Base-by-base conservation (phyloP, 192 early-diverging fungal genomes). In the Umbelopsis ramanniana region DNA sequence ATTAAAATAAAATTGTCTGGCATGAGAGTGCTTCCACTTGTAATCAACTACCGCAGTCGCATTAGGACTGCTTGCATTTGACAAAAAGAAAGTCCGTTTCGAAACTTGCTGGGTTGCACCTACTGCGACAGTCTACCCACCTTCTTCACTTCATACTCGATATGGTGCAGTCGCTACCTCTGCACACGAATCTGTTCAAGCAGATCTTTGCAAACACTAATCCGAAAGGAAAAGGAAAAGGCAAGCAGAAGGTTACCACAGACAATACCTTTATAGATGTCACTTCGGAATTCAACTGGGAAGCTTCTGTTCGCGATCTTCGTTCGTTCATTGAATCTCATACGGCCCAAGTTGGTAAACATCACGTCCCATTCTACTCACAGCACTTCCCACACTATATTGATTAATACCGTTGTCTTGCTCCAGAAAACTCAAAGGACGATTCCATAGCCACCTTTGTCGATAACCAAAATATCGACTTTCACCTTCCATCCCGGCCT, bases 221-320 rank as follows among this genome's bases (percentile, higher is more conserved):
- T 35, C 57, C 57, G 33, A 63, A 63, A n/a, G 33, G 33, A 35
- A 60, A 60, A 60, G 55, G 55, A 0, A 63, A 63, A 26, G 57
- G 57, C 10, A 63, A 63, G 33, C 57, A 63, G 14, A 19, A 63
- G 12, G 2, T 29, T 2, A 26, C 57, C 6, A 19, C 57, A 37
- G 57, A 35, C 14, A 63, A 63, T n/a, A 37, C 9, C 26, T 19
- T 50, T 17, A n/a, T 8, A 21, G 15, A 50, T 50, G 19, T 50
- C 5, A 6, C 48, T n/a, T 19, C 57, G 14, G 29, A 63, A 37
- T 37, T 63, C 26, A 26, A 63, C 4, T 63, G 57, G 57, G 33
- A 35, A 8, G 17, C 15, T 3, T 17, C 29, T 2, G 23, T 37
- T 8, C 57, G 33, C 17, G 57, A 63, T 19, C 57, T 63, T 1